Conservation (phyloP, 441 rosid species). For the Sinapis alba region DNA sequence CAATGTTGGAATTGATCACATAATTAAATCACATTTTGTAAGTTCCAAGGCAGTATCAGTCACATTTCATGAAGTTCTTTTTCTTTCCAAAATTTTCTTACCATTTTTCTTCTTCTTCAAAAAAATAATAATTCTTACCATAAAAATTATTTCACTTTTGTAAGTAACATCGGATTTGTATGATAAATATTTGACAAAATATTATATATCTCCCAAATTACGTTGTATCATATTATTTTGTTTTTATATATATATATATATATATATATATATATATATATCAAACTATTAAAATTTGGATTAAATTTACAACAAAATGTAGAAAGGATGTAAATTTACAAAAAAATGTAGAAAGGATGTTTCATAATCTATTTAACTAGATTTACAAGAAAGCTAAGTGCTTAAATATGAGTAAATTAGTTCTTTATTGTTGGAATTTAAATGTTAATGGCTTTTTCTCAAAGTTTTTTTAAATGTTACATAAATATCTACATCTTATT, state of each 20-base stretch:
- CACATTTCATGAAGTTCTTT: neutral
- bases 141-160: too few relatives aligned
- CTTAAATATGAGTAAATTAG: neutral
- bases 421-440: neutral
- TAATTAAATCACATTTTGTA: neutral
- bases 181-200: neutral
- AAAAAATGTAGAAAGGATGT: neutral
- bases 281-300: neutral
- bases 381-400: neutral
- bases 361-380: neutral
- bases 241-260: too few relatives aligned
- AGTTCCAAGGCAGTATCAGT: neutral
- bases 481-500: neutral
- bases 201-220: too few relatives aligned
- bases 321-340: neutral
- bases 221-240: neutral
- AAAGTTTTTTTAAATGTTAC: neutral
- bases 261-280: too few relatives aligned
- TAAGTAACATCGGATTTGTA: neutral
- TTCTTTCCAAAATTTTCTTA: too few relatives aligned
- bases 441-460: neutral
- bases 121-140: too few relatives aligned
- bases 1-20: neutral
- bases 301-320: too few relatives aligned
- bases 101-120: too few relatives aligned